Conservation (phyloP, 129 eudicot genomes). For the carrot (Daucus carota) region DH1_v3.0 NC_030383.2:6568001-6568500, state of each 20-base stretch:
- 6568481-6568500: neutral
- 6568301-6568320: neutral
- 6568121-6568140: neutral
- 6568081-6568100: neutral
- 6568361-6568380: neutral
- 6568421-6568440: neutral
- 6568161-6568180: slow-evolving; percentile 3
- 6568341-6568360: neutral
- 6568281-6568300: neutral
- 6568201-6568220: neutral
- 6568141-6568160: neutral
- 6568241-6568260: neutral
- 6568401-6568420: neutral
- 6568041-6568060: neutral
- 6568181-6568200: neutral
- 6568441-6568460: neutral
- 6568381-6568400: neutral
- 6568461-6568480: neutral
- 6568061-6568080: neutral
- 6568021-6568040: neutral
- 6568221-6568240: neutral
- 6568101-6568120: neutral
- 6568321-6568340: neutral
- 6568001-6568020: neutral
- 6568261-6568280: neutral